These are phyloP conservation scores for Spathaspora hagerdaliae DNA, from an alignment of 805 yeast species.

Conservation along the genomic window DNA sequence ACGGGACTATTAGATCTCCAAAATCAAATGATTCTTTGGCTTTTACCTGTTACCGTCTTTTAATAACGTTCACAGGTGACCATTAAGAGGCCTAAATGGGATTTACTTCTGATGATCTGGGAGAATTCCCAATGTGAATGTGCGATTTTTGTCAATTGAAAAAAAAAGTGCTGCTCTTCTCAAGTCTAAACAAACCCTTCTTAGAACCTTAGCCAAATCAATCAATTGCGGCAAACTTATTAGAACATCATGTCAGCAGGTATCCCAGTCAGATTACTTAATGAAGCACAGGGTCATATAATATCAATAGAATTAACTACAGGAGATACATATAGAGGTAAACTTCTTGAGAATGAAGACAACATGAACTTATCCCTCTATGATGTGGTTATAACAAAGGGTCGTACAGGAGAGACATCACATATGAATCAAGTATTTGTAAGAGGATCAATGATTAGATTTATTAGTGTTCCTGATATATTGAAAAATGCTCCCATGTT, in stretches of 20 bases:
- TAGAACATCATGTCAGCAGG: conserved; percentile 52
- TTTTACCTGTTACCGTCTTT: no score
- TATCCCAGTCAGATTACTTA: conserved; percentile 79
- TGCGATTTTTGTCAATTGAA: no score
- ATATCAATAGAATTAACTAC: conserved; percentile 78
- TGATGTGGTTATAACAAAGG: conserved; percentile 75
- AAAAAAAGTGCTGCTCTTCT: no score
- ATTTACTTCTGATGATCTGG: no score
- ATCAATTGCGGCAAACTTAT: no score
- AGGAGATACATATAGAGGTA: conserved; percentile 88
- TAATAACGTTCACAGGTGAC: no score
- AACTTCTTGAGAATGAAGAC: conserved; percentile 81
- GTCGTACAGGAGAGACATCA: conserved; percentile 64
- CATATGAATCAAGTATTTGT: conserved; percentile 83
- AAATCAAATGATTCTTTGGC: no score
- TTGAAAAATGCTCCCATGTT: conserved; percentile 87
- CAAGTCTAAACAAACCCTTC: no score
- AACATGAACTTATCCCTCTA: conserved; percentile 87
- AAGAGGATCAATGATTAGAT: conserved; percentile 85
- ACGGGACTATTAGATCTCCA: no score
- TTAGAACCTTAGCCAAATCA: no score
- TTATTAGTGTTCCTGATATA: conserved; percentile 85
- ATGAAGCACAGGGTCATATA: conserved; percentile 86
- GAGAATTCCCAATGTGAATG: no score
- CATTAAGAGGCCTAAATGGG: no score